phyloP scores from a whole-genome alignment of 2,329 filamentous ascomycete species.

The Alternaria viburni region DNA sequence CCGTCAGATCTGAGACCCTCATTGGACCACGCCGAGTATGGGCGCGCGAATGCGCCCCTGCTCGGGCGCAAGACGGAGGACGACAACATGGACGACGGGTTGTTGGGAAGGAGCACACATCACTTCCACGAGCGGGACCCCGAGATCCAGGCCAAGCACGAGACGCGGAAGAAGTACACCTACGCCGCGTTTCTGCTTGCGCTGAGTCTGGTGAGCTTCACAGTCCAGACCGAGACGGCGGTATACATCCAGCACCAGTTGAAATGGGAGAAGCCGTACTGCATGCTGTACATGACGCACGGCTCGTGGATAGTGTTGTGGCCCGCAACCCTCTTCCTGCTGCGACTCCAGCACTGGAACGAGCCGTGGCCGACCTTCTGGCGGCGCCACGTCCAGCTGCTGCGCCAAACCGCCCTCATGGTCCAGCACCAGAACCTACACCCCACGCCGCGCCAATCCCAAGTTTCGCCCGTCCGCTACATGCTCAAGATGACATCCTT shows the following conservation, averaged over 20 bases:
- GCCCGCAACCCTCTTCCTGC: slow-evolving; percentile 80
- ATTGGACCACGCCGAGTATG: slow-evolving; percentile 47
- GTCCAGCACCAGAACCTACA: slow-evolving; percentile 80
- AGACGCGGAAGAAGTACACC: slow-evolving; percentile 81
- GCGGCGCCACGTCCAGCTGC: slow-evolving; percentile 70
- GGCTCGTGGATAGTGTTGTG: slow-evolving; percentile 91
- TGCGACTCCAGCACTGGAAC: slow-evolving; percentile 79
- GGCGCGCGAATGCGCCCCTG: slow-evolving; percentile 59
- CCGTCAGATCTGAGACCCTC: slow-evolving; percentile 57
- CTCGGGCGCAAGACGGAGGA: slow-evolving; percentile 53
- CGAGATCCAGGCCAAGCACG: slow-evolving; percentile 66
- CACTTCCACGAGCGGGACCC: slow-evolving; percentile 77
- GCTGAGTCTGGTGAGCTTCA: slow-evolving; percentile 85
- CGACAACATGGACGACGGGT: slow-evolving; percentile 47
- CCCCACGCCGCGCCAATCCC: slow-evolving; percentile 57
- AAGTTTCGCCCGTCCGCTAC: slow-evolving; percentile 69
- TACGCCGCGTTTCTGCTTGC: slow-evolving; percentile 84
- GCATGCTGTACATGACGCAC: slow-evolving; percentile 98
- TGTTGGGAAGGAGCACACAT: slow-evolving; percentile 62
- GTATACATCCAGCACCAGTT: slow-evolving; percentile 92
- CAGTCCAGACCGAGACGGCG: slow-evolving; percentile 93
- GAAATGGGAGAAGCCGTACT: slow-evolving; percentile 98
- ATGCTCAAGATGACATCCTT: slow-evolving; percentile 79
- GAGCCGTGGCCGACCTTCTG: slow-evolving; percentile 86
- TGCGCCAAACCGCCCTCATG: slow-evolving; percentile 78